Conservation (phyloP, 2,329 filamentous ascomycete genomes). For the Xylaria sp. region DNA sequence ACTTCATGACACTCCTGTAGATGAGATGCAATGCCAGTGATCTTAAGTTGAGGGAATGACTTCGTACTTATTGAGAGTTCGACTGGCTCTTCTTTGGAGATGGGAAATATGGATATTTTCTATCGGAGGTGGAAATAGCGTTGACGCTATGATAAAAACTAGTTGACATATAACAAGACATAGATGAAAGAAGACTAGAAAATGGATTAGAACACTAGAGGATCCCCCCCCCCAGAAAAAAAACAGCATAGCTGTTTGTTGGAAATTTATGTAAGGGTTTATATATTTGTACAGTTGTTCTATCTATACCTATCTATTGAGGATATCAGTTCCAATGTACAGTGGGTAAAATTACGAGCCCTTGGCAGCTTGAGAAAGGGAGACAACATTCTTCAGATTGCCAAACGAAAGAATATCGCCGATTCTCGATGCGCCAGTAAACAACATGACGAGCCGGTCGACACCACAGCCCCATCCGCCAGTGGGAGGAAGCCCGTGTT, state of each 20-base stretch:
- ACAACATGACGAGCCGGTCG: conserved; percentile 91
- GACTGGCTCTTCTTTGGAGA: not conserved
- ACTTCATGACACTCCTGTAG: not conserved
- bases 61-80: not conserved
- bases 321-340: conserved; percentile 37
- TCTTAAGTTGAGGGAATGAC: not conserved
- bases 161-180: not conserved
- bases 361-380: conserved; percentile 53
- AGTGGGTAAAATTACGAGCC: conserved; percentile 27
- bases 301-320: conserved; percentile 17
- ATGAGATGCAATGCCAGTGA: not conserved
- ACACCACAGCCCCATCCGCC: conserved; percentile 97
- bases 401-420: conserved; percentile 90
- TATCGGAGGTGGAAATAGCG: not conserved
- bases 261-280: not conserved
- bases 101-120: not conserved
- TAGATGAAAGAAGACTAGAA: not conserved
- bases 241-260: not conserved
- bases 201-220: not conserved
- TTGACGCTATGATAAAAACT: not conserved
- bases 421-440: conserved; percentile 81
- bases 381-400: conserved; percentile 75
- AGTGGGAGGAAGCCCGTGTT: conserved; percentile 92
- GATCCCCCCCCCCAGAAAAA: not conserved
- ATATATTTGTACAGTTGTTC: not conserved